Conservation (phyloP, 2,329 filamentous ascomycete species). For the Diaporthe nobilis region DNA sequence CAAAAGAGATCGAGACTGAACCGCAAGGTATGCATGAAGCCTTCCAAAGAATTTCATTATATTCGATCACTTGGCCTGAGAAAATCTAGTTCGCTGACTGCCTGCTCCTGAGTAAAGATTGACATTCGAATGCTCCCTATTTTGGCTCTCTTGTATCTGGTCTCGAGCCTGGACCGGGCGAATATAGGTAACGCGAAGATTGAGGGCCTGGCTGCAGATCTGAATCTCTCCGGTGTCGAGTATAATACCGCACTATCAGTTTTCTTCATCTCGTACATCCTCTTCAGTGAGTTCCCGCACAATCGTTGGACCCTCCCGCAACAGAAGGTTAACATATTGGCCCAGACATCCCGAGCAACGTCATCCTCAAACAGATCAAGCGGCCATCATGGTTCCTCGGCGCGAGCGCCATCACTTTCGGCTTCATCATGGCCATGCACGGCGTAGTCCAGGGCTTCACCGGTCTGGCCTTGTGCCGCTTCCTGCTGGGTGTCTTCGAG, state of each 20-base stretch:
- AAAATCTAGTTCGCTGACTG: conserved; percentile 45
- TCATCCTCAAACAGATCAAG: conserved; percentile 23
- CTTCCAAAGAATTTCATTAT: no score
- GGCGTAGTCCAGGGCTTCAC: conserved; percentile 60
- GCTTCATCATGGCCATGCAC: conserved; percentile 56
- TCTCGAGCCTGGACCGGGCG: conserved; percentile 67
- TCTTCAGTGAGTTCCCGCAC: not conserved
- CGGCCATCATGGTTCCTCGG: conserved; percentile 26
- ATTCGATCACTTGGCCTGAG: no score
- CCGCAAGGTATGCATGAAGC: not conserved
- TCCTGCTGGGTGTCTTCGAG: conserved; percentile 63
- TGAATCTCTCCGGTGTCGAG: conserved; percentile 55
- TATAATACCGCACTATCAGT: conserved; percentile 58
- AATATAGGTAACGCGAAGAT: conserved; percentile 67
- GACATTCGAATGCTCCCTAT: conserved; percentile 54
- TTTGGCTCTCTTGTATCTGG: conserved; percentile 69
- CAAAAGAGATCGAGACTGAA: conserved; percentile 19
- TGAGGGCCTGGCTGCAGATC: conserved; percentile 61
- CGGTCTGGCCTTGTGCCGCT: conserved; percentile 60
- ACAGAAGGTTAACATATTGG: not conserved
- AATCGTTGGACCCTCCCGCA: no score
- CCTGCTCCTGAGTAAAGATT: conserved; percentile 44
- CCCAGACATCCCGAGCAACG: conserved; percentile 28
- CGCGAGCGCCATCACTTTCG: conserved; percentile 59
- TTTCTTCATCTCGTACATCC: conserved; percentile 31